Base-by-base conservation (phyloP, 2,329 filamentous ascomycete species). In the Onygena corvina region DNA sequence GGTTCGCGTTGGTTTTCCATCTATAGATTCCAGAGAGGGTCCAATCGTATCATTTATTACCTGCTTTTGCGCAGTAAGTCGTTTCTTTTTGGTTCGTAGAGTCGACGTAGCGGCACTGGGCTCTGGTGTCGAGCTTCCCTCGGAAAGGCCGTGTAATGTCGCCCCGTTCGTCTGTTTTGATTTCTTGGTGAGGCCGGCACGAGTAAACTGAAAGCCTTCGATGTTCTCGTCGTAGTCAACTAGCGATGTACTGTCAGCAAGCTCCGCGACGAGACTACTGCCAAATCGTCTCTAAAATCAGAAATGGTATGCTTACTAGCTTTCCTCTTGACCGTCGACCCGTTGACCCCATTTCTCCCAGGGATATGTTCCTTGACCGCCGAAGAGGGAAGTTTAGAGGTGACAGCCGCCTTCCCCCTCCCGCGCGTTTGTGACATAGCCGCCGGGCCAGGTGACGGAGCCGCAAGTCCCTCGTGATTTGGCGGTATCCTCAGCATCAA, bases 141-240 rank as follows among this genome's bases (percentile, higher is more conserved):
- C 38, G 16, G 18, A 44, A 14, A 14, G 29, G 11, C 16, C 33
- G 64, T 57, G 50, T 64, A 31, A 55, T 48, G 20, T 40, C n/a
- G n/a, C 25, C 34, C 23, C 53, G 45, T 34, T 50, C 60, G 52
- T 52, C 64, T 57, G 42, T 21, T 38, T 45, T 48, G 21, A 23
- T 42, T 45, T 49, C 30, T 48, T 49, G 30, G 52, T 51, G 36
- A 53, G 54, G 14, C 51, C 48, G 53, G 75, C 80, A 57, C 84
- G 77, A 54, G 81, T 79, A 63, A 88, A 89, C 51, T 79, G 72
- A 58, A 89, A 89, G 54, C 85, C 85, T 58, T 84, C 84, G 69
- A 85, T 81, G 59, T 84, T 77, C 64, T 89, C 84, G 58, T 86
- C 82, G 58, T 82, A 83, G 53, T 67, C 72, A 70, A 52, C 48